Evolutionary conservation across 2,329 filamentous ascomycete species (phyloP).

Genomic region (Alternaria panax): DNA sequence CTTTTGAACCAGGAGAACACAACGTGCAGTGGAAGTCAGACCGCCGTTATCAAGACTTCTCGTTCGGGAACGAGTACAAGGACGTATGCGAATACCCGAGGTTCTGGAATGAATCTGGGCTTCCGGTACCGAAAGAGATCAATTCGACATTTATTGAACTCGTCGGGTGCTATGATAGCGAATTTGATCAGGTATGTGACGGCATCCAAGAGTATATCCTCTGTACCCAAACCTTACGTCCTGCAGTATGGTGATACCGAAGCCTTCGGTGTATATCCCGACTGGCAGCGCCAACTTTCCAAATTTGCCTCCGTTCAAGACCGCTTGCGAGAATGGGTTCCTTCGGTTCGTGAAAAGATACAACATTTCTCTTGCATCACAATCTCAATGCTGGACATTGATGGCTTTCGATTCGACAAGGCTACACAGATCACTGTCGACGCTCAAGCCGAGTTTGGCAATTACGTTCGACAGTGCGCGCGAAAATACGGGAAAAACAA

Average conservation of each 20-base stretch:
- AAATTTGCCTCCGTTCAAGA: conserved; percentile 74
- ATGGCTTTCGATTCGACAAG: conserved; percentile 73
- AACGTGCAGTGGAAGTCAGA: neutral
- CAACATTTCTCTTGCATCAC: conserved; percentile 69
- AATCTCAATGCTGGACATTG: conserved; percentile 69
- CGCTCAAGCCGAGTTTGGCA: conserved; percentile 65
- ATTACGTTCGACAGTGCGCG: conserved; percentile 65
- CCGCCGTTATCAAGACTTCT: neutral
- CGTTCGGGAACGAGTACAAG: neutral
- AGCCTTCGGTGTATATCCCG: neutral
- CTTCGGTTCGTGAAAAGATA: conserved; percentile 64
- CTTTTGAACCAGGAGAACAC: neutral
- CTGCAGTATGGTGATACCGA: neutral
- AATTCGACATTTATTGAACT: neutral
- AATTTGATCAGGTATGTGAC: neutral
- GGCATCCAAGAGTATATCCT: neutral
- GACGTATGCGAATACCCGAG: neutral
- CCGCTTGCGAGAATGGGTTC: conserved; percentile 69
- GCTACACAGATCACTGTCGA: conserved; percentile 70
- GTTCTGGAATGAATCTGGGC: neutral
- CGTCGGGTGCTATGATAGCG: neutral
- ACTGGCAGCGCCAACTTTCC: conserved; percentile 64
- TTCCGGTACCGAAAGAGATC: neutral
- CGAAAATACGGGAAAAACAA: conserved; percentile 65
- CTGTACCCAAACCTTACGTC: neutral